A percentile compares a stretch with the other conserved stretches of the same genome.
Evolutionary conservation across 805 yeast species (phyloP).

Genomic region (Candida sanyiensis): DNA sequence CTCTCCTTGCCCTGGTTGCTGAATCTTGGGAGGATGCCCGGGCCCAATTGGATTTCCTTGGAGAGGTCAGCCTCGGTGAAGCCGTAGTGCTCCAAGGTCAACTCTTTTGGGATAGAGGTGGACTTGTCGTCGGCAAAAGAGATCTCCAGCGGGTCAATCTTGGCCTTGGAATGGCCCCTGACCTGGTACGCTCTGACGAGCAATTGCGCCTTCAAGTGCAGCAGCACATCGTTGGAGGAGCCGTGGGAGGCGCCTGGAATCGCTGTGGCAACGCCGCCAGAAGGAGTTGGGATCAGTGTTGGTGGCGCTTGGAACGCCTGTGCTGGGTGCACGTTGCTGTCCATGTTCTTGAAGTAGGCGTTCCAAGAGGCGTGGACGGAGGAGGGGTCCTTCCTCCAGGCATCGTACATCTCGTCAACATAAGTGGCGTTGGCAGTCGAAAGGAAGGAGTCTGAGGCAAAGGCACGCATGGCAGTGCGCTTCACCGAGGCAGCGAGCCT

Average conservation of each 20-base stretch:
- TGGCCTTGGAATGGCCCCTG: constrained; percentile 94
- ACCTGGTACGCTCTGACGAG: constrained; percentile 98
- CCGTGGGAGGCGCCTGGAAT: constrained; percentile 37
- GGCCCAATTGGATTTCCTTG: constrained; percentile 84
- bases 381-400: constrained; percentile 86
- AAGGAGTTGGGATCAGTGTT: constrained; percentile 73
- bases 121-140: constrained; percentile 66
- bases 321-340: constrained; percentile 61
- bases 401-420: constrained; percentile 95
- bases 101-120: constrained; percentile 66
- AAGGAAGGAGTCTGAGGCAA: constrained; percentile 59
- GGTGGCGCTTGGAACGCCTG: constrained; percentile 91
- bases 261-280: constrained; percentile 66
- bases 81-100: constrained; percentile 88
- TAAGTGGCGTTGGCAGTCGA: constrained; percentile 83
- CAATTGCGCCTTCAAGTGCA: constrained; percentile 92
- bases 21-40: constrained; percentile 94
- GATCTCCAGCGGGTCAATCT: constrained; percentile 91
- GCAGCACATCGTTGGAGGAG: constrained; percentile 53
- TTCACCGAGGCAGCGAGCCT: constrained; percentile 15
- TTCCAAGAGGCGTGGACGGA: constrained; percentile 97
- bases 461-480: constrained; percentile 9
- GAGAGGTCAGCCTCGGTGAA: constrained; percentile 83
- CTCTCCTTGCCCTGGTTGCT: constrained; percentile 53
- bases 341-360: constrained; percentile 90